These are phyloP conservation scores for Plasmodium vivax DNA, from an alignment of 169 alveolate species.

Conservation along the genomic window DNA sequence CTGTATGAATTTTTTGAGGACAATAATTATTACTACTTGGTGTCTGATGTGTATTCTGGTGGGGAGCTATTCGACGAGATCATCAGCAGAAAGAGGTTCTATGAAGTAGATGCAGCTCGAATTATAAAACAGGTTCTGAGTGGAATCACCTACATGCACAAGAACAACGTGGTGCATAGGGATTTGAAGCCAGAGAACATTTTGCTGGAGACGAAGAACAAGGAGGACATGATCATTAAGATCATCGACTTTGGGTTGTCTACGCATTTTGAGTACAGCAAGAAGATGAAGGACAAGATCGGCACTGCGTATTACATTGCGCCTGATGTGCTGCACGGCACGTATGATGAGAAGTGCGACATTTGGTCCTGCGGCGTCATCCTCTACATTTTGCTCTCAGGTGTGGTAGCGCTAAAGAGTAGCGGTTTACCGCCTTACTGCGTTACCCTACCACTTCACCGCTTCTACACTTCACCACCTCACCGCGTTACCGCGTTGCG, in stretches of 20 bases:
- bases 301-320: conserved; percentile 96
- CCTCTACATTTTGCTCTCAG: conserved; percentile 89
- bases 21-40: conserved; percentile 89
- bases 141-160: conserved; percentile 94
- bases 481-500: neutral
- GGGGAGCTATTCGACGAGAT: conserved; percentile 96
- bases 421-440: too few relatives aligned
- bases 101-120: conserved; percentile 94
- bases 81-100: conserved; percentile 90
- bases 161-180: conserved; percentile 90
- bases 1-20: conserved; percentile 92
- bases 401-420: neutral
- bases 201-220: conserved; percentile 89
- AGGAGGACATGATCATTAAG: conserved; percentile 89
- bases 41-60: conserved; percentile 94
- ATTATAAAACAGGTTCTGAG: conserved; percentile 92
- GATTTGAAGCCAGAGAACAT: conserved; percentile 92
- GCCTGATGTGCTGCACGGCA: conserved; percentile 92
- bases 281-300: conserved; percentile 92
- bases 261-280: conserved; percentile 89
- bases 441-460: too few relatives aligned
- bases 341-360: conserved; percentile 92
- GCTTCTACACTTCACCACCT: too few relatives aligned
- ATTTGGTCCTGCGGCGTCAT: conserved; percentile 93
- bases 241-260: conserved; percentile 96